Conservation (phyloP, 2,329 filamentous ascomycete species). For the Purpureocillium lavendulum region DNA sequence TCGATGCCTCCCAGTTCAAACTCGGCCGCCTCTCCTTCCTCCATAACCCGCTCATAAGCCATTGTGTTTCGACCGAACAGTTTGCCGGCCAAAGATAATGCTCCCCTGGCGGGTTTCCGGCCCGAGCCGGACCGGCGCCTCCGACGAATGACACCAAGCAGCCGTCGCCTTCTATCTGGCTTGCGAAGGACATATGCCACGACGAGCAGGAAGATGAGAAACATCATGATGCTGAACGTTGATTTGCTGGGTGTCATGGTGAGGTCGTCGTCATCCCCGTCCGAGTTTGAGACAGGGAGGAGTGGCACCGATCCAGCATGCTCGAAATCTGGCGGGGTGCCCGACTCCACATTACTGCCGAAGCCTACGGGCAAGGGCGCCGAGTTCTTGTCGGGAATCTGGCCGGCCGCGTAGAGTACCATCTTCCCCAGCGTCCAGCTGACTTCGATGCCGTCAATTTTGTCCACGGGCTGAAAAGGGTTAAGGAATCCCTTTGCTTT, state of each 20-base stretch:
- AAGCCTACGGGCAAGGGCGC: slow-evolving; percentile 73
- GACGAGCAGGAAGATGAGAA: slow-evolving; percentile 64
- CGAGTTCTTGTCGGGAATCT: slow-evolving; percentile 57
- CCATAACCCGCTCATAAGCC: slow-evolving; percentile 76
- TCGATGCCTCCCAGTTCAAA: slow-evolving; percentile 70
- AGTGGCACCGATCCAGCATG: slow-evolving; percentile 56
- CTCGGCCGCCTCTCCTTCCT: slow-evolving; percentile 65
- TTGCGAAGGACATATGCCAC: slow-evolving; percentile 69
- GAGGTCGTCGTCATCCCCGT: slow-evolving; percentile 35
- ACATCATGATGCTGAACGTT: slow-evolving; percentile 66
- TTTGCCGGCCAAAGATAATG: slow-evolving; percentile 49
- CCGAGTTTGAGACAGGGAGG: slow-evolving; percentile 18
- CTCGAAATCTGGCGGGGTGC: slow-evolving; percentile 71
- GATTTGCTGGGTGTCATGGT: slow-evolving; percentile 34
- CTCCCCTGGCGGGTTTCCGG: slow-evolving; percentile 37
- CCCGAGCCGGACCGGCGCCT: slow-evolving; percentile 15
- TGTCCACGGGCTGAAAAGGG: slow-evolving; percentile 87
- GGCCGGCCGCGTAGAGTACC: slow-evolving; percentile 86
- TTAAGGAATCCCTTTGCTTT: slow-evolving; percentile 71
- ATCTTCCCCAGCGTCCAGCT: slow-evolving; percentile 98
- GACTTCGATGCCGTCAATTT: slow-evolving; percentile 84
- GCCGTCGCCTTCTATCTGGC: slow-evolving; percentile 55
- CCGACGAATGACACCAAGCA: slow-evolving; percentile 19
- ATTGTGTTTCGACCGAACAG: slow-evolving; percentile 52
- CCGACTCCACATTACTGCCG: slow-evolving; percentile 66